These are phyloP conservation scores for Boletus barrowsii DNA, from an alignment of 768 basidiomycete genomes.

Conservation along the genomic window DNA sequence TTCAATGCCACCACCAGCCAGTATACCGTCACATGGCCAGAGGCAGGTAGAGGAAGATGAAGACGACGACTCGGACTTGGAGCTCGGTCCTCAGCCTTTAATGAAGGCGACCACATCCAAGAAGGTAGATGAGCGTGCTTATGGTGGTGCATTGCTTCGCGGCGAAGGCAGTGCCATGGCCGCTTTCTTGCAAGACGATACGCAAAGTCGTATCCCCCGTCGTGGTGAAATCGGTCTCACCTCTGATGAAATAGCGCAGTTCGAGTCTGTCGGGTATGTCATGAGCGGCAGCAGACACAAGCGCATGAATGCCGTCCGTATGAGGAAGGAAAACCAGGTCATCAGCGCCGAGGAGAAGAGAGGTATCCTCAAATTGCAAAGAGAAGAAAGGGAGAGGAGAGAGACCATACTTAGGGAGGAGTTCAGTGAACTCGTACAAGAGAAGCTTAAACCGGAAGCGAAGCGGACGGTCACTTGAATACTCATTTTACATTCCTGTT, in stretches of 20 bases:
- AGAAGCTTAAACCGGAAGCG: constrained; percentile 56
- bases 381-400: constrained; percentile 88
- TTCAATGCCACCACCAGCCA: constrained; percentile 24
- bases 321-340: constrained; percentile 99
- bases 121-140: constrained; percentile 77
- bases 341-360: constrained; percentile 99
- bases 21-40: constrained; percentile 14
- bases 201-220: constrained; percentile 86
- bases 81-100: constrained; percentile 78
- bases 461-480: constrained; percentile 17
- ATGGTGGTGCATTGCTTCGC: constrained; percentile 84
- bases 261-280: constrained; percentile 90
- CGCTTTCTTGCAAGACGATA: constrained; percentile 85
- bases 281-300: constrained; percentile 96
- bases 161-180: constrained; percentile 99
- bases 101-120: constrained; percentile 41
- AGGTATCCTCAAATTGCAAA: constrained; percentile 91
- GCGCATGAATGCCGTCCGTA: constrained; percentile 97
- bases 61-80: constrained; percentile 53
- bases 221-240: constrained; percentile 98
- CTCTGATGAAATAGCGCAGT: constrained; percentile 81
- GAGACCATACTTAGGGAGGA: constrained; percentile 88
- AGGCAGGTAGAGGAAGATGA: constrained; percentile 27
- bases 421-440: constrained; percentile 79
- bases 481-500: not conserved